Conservation (phyloP, 805 yeast genomes). For the Cyberlindnera lachancei region DNA sequence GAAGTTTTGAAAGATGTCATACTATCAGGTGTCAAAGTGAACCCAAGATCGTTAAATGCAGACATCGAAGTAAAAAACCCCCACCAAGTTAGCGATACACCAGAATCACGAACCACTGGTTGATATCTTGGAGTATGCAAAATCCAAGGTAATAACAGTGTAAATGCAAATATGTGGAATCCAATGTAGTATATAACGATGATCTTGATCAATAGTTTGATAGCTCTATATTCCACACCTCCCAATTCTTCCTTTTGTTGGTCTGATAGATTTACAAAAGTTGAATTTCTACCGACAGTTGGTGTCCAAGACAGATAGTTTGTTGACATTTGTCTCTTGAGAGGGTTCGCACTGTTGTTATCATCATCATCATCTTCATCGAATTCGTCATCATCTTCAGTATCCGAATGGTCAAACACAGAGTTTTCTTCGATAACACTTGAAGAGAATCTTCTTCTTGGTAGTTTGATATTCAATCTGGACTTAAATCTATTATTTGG, state of each 20-base stretch:
- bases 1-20: constrained; percentile 60
- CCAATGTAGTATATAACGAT: constrained; percentile 67
- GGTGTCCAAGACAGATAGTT: constrained; percentile 86
- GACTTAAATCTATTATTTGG: constrained; percentile 20
- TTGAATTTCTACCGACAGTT: constrained; percentile 87
- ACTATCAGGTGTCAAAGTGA: constrained; percentile 74
- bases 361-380: constrained; percentile 22
- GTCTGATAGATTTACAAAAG: constrained; percentile 73
- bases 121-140: constrained; percentile 33
- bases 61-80: constrained; percentile 78
- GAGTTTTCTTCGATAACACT: constrained; percentile 19
- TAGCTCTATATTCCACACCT: constrained; percentile 93
- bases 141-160: constrained; percentile 59
- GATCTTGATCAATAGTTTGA: constrained; percentile 64
- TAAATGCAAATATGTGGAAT: constrained; percentile 50
- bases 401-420: constrained; percentile 7
- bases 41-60: constrained; percentile 79
- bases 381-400: constrained; percentile 28
- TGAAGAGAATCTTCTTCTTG: constrained; percentile 23
- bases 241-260: constrained; percentile 91
- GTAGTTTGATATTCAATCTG: constrained; percentile 18
- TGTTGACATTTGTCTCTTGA: constrained; percentile 37
- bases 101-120: constrained; percentile 39
- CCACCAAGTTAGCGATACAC: constrained; percentile 86
- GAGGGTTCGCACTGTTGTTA: constrained; percentile 27